A percentile compares a stretch with the other conserved stretches of the same genome.
phyloP scores from a whole-genome alignment of 2,329 filamentous ascomycete species.

The Scopulariopsis brevicaulis region DNA sequence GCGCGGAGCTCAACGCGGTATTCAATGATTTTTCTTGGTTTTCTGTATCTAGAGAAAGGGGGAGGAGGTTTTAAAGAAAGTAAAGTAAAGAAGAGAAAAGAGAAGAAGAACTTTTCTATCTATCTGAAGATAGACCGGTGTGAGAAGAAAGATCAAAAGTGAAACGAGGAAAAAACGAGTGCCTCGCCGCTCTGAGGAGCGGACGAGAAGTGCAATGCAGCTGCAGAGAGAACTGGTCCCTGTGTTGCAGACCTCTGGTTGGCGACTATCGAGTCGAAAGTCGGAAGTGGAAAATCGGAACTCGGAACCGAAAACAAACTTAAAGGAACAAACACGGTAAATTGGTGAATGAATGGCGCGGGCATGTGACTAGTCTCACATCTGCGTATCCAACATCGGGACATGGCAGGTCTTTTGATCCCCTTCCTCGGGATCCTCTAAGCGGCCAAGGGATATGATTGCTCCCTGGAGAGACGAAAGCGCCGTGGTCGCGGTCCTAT shows the following conservation, averaged over 20 bases:
- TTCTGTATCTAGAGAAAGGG: background rate
- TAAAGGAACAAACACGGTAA: no score
- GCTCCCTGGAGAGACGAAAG: background rate
- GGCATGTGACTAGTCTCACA: background rate
- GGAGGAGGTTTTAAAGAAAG: background rate
- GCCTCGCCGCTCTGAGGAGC: background rate
- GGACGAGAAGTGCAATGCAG: background rate
- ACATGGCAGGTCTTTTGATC: background rate
- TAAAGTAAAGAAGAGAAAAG: background rate
- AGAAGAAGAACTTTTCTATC: background rate
- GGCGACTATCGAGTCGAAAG: background rate
- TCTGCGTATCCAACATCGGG: background rate
- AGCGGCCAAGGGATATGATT: background rate
- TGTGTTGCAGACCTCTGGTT: background rate
- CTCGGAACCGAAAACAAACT: background rate
- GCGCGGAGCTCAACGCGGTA: background rate
- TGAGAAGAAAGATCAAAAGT: background rate
- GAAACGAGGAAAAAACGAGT: background rate
- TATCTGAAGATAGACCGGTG: background rate
- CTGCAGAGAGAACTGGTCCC: background rate
- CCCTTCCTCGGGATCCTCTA: background rate
- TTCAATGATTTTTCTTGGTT: background rate
- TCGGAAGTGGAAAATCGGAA: background rate
- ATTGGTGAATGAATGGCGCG: no score
- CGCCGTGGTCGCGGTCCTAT: background rate